Percentiles rank a stretch among this genome's conserved stretches.
Conservation (phyloP, 179 eudicot species). For the Dionaea muscipula region DNA sequence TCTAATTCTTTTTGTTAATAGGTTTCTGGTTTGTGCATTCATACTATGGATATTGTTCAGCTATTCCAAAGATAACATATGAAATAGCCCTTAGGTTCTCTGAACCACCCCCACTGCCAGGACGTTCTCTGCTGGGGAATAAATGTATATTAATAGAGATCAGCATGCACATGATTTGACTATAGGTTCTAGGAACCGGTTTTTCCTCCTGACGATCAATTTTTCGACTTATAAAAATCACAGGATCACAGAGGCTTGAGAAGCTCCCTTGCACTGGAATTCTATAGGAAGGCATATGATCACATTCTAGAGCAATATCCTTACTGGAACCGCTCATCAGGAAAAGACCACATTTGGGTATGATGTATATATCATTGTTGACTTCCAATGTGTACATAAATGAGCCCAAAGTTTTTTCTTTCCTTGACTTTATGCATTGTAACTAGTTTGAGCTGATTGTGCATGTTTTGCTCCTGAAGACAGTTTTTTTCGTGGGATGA, state of each 20-base stretch:
- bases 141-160: too few species aligned
- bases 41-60: too few species aligned
- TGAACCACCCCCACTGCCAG: too few species aligned
- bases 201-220: too few species aligned
- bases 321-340: slow-evolving; percentile 82
- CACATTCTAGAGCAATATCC: slow-evolving; percentile 65
- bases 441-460: slow-evolving; percentile 12
- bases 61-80: too few species aligned
- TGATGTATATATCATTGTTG: slow-evolving; percentile 11
- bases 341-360: slow-evolving; percentile 98
- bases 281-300: slow-evolving; percentile 64
- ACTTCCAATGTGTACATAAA: neutral
- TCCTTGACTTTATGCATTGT: neutral
- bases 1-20: neutral
- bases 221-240: slow-evolving; percentile 2
- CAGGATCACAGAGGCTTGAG: slow-evolving; percentile 62
- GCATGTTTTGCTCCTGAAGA: slow-evolving; percentile 23
- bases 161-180: too few species aligned
- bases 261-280: slow-evolving; percentile 73
- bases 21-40: neutral
- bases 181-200: too few species aligned
- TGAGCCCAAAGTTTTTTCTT: neutral
- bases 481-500: slow-evolving; percentile 99
- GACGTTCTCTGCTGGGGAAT: too few species aligned
- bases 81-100: too few species aligned